Base-by-base conservation (phyloP, 306 rosid species). In the Canavalia ensiformis region DNA sequence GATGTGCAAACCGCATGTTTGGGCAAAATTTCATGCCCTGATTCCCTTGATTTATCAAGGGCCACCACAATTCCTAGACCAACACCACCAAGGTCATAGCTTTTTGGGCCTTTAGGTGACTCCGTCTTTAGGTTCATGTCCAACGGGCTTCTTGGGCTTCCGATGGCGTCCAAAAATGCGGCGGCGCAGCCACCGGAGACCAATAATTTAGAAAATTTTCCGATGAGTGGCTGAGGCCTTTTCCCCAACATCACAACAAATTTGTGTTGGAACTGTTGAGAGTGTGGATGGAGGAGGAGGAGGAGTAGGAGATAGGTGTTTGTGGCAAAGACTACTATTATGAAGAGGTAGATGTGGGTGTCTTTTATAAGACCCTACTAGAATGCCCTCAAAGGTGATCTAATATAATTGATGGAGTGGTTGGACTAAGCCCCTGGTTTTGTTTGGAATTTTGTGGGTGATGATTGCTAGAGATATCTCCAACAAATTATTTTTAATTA, bases 41-140 rank as follows among this genome's bases (percentile, higher is more conserved):
- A 8, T 3, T 70, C 83, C 3, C 47, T 34, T 3, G 82, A 56
- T 35, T 87, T 86, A 7, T 89, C 94, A 11, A 92, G 85, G 51
- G 97, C 94, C 44, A 90, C 97, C 29, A 92, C 90, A 49, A 94
- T 94, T 8, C 91, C 98, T 41, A 94, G 83, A 3, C 97, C 98
- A 74, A 94, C 95, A 12, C 89, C 92, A n/a, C 90, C 97, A 74
- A 79, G 79, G 41, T 84, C 87, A 5, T 82, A 86, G 64, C 80
- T 85, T 74, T 89, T 94, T 4, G 76, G 12, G 0, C 83, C 88
- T 50, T 87, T 89, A 0, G 97, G 94, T 28, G 95, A 77, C 3
- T 88, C 89, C 78, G 79, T 64, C 83, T 81, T 88, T 37, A 85
- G 79, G 63, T 89, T 72, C 58, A 72, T 81, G 51, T 91, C 95